Conservation (phyloP, 2,329 filamentous ascomycete genomes). For the Neoscytalidium dimidiatum region DNA sequence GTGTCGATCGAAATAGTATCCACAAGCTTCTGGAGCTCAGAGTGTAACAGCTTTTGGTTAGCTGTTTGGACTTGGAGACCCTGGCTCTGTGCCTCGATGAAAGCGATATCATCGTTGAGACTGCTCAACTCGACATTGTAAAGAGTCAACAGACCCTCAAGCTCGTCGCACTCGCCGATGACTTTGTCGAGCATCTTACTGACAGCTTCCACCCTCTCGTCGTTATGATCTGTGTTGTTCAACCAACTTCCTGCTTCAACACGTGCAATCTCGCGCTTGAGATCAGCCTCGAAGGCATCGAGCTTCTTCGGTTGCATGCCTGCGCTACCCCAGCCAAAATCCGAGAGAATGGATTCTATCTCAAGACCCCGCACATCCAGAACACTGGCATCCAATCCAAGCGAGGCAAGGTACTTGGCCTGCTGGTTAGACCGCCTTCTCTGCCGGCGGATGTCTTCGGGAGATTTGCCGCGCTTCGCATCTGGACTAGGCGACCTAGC, state of each 20-base stretch:
- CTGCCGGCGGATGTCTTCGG: slow-evolving; percentile 57
- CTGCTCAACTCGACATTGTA: slow-evolving; percentile 95
- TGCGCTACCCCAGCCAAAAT: slow-evolving; percentile 85
- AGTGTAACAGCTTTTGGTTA: slow-evolving; percentile 91
- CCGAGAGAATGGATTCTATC: slow-evolving; percentile 79
- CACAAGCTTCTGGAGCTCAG: slow-evolving; percentile 84
- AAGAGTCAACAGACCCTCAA: slow-evolving; percentile 89
- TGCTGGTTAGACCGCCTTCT: slow-evolving; percentile 72
- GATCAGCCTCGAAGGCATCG: slow-evolving; percentile 77
- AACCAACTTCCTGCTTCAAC: slow-evolving; percentile 94
- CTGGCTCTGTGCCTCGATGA: slow-evolving; percentile 96
- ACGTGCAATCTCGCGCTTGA: slow-evolving; percentile 85
- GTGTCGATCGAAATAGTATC: slow-evolving; percentile 87
- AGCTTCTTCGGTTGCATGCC: slow-evolving; percentile 74
- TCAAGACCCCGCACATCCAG: slow-evolving; percentile 76
- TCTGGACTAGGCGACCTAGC: slow-evolving; percentile 42
- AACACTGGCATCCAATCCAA: slow-evolving; percentile 77
- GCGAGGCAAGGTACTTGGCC: slow-evolving; percentile 71
- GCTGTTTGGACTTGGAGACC: slow-evolving; percentile 95
- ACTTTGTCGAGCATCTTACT: slow-evolving; percentile 83
- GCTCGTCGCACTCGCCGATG: slow-evolving; percentile 93
- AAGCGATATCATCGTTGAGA: slow-evolving; percentile 91
- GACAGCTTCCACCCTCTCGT: slow-evolving; percentile 85
- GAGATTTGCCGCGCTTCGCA: slow-evolving; percentile 29
- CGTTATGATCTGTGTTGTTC: slow-evolving; percentile 78